Evolutionary conservation across 2,329 filamentous ascomycete species (phyloP).

Genomic region (Talaromyces sp.): DNA sequence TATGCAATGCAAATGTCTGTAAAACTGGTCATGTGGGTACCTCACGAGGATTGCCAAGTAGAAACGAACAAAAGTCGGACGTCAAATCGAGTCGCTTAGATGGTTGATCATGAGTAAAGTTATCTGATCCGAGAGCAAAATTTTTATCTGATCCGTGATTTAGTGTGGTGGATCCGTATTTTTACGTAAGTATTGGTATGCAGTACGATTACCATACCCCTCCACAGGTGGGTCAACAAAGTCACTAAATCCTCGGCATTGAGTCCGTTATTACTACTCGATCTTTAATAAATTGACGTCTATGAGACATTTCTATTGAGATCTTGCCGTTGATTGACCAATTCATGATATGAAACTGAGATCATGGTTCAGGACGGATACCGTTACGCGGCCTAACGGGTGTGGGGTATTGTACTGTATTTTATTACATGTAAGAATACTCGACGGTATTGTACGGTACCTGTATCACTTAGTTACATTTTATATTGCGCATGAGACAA

Average conservation of each 20-base stretch:
- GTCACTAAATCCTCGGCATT: neutral
- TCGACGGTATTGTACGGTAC: neutral
- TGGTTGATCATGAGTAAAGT: neutral
- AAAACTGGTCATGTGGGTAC: neutral
- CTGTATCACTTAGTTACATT: neutral
- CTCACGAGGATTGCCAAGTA: too few relatives aligned
- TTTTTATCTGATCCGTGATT: constrained; percentile 18
- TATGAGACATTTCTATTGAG: neutral
- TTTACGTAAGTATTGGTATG: neutral
- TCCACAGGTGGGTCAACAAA: neutral
- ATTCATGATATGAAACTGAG: neutral
- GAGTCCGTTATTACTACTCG: too few relatives aligned
- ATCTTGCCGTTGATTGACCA: neutral
- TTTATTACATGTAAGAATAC: neutral
- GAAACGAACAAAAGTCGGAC: neutral
- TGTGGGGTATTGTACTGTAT: neutral
- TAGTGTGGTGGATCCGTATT: neutral
- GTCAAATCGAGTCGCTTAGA: neutral
- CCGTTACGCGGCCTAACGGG: neutral
- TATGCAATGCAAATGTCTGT: neutral
- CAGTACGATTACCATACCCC: neutral
- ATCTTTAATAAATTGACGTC: neutral
- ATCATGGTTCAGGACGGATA: neutral
- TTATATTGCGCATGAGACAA: neutral
- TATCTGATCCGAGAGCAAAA: constrained; percentile 26